These are phyloP conservation scores for Coemansia biformis DNA, from an alignment of 192 early-diverging fungal genomes.

Conservation along the genomic window DNA sequence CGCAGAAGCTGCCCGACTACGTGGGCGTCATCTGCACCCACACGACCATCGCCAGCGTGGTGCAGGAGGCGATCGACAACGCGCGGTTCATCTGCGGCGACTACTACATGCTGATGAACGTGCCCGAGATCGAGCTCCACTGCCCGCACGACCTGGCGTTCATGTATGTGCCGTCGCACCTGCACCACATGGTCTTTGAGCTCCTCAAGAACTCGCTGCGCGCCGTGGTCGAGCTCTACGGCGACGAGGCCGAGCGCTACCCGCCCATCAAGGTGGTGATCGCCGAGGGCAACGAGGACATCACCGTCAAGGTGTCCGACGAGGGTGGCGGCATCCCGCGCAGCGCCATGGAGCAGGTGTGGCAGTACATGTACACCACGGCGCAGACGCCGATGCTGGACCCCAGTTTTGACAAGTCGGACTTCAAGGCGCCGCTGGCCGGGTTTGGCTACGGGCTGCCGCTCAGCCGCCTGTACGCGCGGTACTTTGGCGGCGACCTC, in stretches of 20 bases:
- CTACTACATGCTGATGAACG: slow-evolving; percentile 78
- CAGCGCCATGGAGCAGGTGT: slow-evolving; percentile 81
- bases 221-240: slow-evolving; percentile 88
- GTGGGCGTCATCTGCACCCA: slow-evolving; percentile 93
- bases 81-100: slow-evolving; percentile 87
- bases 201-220: slow-evolving; percentile 94
- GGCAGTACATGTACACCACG: slow-evolving; percentile 93
- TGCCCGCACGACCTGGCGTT: slow-evolving; percentile 79
- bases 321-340: slow-evolving; percentile 92
- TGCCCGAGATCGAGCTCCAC: slow-evolving; percentile 71
- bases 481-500: slow-evolving; percentile 96
- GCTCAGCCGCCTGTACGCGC: slow-evolving; percentile 77
- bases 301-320: slow-evolving; percentile 94
- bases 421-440: slow-evolving; percentile 74
- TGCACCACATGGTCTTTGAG: slow-evolving; percentile 98
- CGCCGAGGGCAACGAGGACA: slow-evolving; percentile 83
- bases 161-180: slow-evolving; percentile 92
- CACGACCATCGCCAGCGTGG: slow-evolving; percentile 75
- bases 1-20: slow-evolving; percentile 60
- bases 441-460: slow-evolving; percentile 96
- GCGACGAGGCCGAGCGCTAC: slow-evolving; percentile 75
- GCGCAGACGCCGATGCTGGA: slow-evolving; percentile 67
- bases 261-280: slow-evolving; percentile 94
- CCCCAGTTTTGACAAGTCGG: slow-evolving; percentile 65
- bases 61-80: slow-evolving; percentile 83